Evolutionary conservation across 2,329 filamentous ascomycete genomes (phyloP).

Genomic region (Calonectria pseudoreteaudii): DNA sequence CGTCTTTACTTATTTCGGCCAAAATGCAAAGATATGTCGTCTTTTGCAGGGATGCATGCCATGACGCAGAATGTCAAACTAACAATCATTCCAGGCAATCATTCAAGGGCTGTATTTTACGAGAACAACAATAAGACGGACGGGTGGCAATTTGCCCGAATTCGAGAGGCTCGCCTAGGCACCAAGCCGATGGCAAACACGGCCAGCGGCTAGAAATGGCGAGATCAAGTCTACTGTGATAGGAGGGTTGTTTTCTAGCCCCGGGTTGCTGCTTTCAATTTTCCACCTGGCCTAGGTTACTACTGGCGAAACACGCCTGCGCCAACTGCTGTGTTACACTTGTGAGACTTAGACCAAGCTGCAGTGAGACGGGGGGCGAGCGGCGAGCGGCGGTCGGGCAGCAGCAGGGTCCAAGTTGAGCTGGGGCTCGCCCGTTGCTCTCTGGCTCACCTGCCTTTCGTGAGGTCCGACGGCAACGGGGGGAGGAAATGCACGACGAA

Average conservation of each 20-base stretch:
- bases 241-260: background rate
- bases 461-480: background rate
- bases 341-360: conserved; percentile 16
- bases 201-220: background rate
- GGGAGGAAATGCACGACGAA: background rate
- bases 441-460: background rate
- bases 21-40: no score
- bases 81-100: no score
- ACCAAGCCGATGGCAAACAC: conserved; percentile 8
- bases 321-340: conserved; percentile 15
- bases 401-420: background rate
- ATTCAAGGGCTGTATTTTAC: background rate
- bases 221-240: background rate
- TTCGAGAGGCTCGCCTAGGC: conserved; percentile 14
- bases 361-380: conserved; percentile 24
- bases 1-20: no score
- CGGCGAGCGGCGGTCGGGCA: conserved; percentile 19
- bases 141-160: background rate
- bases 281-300: background rate
- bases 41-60: no score
- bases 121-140: background rate
- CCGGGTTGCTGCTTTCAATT: background rate
- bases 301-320: background rate
- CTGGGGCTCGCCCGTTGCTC: background rate
- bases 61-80: no score